Evolutionary conservation across 2,329 filamentous ascomycete genomes (phyloP).

Genomic region (Verticillium isaacii): DNA sequence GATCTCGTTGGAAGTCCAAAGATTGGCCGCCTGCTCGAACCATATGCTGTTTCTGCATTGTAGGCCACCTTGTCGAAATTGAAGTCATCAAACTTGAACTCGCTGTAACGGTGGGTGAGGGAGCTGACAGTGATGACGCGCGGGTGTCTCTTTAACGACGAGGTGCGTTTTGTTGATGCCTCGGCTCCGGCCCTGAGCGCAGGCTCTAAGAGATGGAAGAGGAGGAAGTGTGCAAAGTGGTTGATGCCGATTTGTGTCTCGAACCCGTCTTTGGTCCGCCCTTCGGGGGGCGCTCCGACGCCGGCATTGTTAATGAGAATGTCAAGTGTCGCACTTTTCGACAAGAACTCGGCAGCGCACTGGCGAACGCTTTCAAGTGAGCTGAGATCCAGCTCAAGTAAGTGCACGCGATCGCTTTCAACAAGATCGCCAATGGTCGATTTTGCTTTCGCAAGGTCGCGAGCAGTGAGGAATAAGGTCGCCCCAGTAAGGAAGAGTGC

Average conservation of each 20-base stretch:
- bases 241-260: constrained; percentile 44
- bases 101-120: constrained; percentile 29
- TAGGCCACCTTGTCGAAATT: no score
- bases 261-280: constrained; percentile 12
- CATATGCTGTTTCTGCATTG: no score
- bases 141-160: constrained; percentile 15
- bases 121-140: constrained; percentile 41
- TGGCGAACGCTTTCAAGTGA: constrained; percentile 25
- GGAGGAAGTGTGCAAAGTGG: constrained; percentile 47
- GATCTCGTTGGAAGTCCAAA: no score
- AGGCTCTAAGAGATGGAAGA: constrained; percentile 43
- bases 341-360: constrained; percentile 14
- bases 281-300: constrained; percentile 7
- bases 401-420: neutral
- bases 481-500: constrained; percentile 28
- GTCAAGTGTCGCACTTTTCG: constrained; percentile 14
- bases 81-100: constrained; percentile 11
- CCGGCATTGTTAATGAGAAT: constrained; percentile 32
- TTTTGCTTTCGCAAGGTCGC: constrained; percentile 24
- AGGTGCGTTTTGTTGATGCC: constrained; percentile 14
- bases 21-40: no score
- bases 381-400: constrained; percentile 25
- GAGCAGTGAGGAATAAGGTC: constrained; percentile 35
- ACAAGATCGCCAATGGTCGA: neutral
- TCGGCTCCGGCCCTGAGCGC: constrained; percentile 31